Conservation (phyloP, 2,329 filamentous ascomycete genomes). For the Zymoseptoria pseudotritici region DNA sequence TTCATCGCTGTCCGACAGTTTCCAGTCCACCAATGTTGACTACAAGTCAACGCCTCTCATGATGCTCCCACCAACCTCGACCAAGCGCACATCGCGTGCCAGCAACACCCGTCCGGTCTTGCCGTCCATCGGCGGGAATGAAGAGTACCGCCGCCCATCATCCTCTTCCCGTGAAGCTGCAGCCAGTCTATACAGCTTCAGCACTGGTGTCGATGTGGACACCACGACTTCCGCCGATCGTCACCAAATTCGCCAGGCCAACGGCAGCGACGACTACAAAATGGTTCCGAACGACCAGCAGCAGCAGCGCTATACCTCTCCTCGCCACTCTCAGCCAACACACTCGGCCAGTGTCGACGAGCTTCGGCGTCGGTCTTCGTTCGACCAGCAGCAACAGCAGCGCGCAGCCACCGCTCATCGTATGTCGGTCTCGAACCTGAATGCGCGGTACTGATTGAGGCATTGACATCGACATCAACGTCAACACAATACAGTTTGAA, state of each 20-base stretch:
- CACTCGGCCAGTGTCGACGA: constrained; percentile 21
- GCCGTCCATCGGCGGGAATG: constrained; percentile 6
- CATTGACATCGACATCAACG: neutral
- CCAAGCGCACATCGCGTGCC: constrained; percentile 8
- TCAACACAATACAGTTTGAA: neutral
- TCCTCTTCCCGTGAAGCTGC: constrained; percentile 12
- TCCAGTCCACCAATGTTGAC: constrained; percentile 5
- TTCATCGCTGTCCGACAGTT: constrained; percentile 16
- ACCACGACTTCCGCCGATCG: constrained; percentile 8
- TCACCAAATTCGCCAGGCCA: constrained; percentile 4
- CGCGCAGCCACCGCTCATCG: constrained; percentile 18
- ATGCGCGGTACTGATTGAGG: constrained; percentile 16
- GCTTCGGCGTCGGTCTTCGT: constrained; percentile 19
- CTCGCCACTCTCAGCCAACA: constrained; percentile 20
- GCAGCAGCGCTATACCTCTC: constrained; percentile 6
- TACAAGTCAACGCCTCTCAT: neutral
- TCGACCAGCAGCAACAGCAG: constrained; percentile 19
- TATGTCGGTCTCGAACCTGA: constrained; percentile 23
- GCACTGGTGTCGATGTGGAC: constrained; percentile 16
- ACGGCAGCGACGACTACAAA: constrained; percentile 3
- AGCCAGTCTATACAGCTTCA: constrained; percentile 26
- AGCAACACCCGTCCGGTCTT: constrained; percentile 5
- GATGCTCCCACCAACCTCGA: constrained; percentile 19
- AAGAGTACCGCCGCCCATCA: constrained; percentile 11
- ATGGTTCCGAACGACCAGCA: constrained; percentile 1